These are phyloP conservation scores for Trichoderma sp. DNA, from an alignment of 2,329 filamentous ascomycete species.

Conservation along the genomic window DNA sequence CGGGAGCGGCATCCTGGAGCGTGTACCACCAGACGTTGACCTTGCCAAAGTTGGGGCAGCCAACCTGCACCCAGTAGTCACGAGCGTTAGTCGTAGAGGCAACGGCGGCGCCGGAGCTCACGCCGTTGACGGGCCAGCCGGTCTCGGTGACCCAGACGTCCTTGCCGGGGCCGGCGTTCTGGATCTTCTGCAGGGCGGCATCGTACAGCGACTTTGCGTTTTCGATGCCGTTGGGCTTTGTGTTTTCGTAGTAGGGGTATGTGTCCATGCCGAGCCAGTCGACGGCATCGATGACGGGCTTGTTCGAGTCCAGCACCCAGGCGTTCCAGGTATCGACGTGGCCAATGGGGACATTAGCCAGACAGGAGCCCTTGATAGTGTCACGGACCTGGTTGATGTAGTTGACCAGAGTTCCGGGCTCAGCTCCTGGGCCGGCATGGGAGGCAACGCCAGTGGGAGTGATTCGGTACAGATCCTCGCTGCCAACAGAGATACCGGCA, in stretches of 20 bases:
- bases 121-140: constrained; percentile 76
- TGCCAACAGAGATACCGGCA: constrained; percentile 80
- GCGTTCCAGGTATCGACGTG: constrained; percentile 90
- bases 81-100: constrained; percentile 66
- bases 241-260: constrained; percentile 80
- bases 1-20: constrained; percentile 62
- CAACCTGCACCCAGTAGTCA: constrained; percentile 76
- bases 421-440: constrained; percentile 59
- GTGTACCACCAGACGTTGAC: constrained; percentile 75
- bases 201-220: constrained; percentile 66
- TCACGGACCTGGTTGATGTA: constrained; percentile 69
- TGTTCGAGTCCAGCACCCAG: constrained; percentile 71
- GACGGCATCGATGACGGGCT: constrained; percentile 61
- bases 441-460: constrained; percentile 66
- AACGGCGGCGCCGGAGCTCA: constrained; percentile 58
- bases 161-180: constrained; percentile 60
- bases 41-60: constrained; percentile 65
- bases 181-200: constrained; percentile 59
- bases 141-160: constrained; percentile 85
- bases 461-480: constrained; percentile 80
- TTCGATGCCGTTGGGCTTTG: constrained; percentile 61
- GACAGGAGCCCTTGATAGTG: constrained; percentile 59
- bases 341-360: constrained; percentile 60
- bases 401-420: constrained; percentile 58
- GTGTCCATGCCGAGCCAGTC: constrained; percentile 85